Conservation (phyloP, 2,329 filamentous ascomycete species). For the Stenocarpella maydis region DNA sequence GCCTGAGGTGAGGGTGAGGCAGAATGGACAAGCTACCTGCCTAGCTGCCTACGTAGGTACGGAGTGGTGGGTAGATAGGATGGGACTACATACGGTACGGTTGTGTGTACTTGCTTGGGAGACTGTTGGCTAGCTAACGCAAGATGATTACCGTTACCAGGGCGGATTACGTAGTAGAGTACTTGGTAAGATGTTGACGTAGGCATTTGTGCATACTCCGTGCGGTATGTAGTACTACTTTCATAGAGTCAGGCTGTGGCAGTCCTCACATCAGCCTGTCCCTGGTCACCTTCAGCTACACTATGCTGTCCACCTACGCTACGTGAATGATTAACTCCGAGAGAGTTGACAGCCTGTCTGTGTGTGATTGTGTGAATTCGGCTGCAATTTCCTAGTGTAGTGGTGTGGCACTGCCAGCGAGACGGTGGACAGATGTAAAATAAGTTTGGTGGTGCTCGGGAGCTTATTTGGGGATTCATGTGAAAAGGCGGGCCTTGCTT, state of each 20-base stretch:
- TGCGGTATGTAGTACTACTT: too few species aligned
- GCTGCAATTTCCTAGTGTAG: background rate
- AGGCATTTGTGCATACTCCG: too few species aligned
- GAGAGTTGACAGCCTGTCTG: too few species aligned
- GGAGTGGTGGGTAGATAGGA: too few species aligned
- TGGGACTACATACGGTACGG: too few species aligned
- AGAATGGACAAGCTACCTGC: background rate
- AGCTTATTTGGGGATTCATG: slow-evolving; percentile 11
- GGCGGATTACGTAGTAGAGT: background rate
- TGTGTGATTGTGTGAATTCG: background rate
- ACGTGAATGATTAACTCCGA: too few species aligned
- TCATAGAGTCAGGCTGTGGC: background rate
- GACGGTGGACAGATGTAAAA: background rate
- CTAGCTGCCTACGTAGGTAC: too few species aligned
- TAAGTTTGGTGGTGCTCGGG: slow-evolving; percentile 22
- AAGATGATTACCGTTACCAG: background rate
- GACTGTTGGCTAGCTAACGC: slow-evolving; percentile 7
- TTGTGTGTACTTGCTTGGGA: background rate
- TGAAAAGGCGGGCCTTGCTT: slow-evolving; percentile 14
- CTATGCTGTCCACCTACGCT: too few species aligned
- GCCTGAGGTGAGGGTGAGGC: slow-evolving; percentile 8
- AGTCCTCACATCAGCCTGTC: background rate
- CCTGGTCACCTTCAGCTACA: too few species aligned
- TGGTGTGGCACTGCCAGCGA: background rate
- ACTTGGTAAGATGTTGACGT: background rate